A percentile compares a stretch with the other conserved stretches of the same genome.
phyloP scores from a whole-genome alignment of 2,329 filamentous ascomycete species.

The Aureobasidium sp. region DNA sequence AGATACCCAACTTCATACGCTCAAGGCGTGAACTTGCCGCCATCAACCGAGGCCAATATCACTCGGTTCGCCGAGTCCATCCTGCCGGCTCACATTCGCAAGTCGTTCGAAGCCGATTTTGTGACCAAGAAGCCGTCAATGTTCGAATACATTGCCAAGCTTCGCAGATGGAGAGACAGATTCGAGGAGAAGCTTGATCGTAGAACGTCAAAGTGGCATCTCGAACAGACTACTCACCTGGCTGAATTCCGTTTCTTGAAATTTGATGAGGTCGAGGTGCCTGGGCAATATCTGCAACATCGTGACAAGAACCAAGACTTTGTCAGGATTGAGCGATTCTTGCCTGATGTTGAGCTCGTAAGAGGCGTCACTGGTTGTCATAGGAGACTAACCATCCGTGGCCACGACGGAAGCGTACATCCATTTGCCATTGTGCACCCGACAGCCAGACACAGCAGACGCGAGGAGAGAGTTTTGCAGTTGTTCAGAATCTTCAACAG shows the following conservation, averaged over 20 bases:
- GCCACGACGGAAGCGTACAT: constrained; percentile 95
- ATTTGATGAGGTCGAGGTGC: constrained; percentile 96
- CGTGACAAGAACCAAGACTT: constrained; percentile 99
- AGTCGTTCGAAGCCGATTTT: constrained; percentile 96
- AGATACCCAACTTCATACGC: constrained; percentile 80
- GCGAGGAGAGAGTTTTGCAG: constrained; percentile 91
- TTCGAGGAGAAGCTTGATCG: constrained; percentile 97
- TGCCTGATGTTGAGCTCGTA: constrained; percentile 89
- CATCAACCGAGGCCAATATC: constrained; percentile 90
- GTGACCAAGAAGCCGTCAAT: constrained; percentile 92
- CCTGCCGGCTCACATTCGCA: constrained; percentile 85
- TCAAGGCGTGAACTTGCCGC: constrained; percentile 80
- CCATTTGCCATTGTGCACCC: constrained; percentile 95
- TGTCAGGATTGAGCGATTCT: constrained; percentile 90
- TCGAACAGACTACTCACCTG: constrained; percentile 81
- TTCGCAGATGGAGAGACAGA: constrained; percentile 91
- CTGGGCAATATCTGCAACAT: constrained; percentile 92
- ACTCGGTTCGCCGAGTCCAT: constrained; percentile 95
- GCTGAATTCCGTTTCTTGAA: constrained; percentile 97
- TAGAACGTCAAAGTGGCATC: constrained; percentile 58
- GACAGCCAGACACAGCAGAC: constrained; percentile 79
- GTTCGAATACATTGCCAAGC: constrained; percentile 96
- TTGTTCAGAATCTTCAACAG: constrained; percentile 97
- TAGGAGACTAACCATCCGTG: constrained; percentile 86
- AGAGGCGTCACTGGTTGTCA: constrained; percentile 86